phyloP scores from a whole-genome alignment of 1,139 yeast genomes.

The Protomyces pachydermus region DNA sequence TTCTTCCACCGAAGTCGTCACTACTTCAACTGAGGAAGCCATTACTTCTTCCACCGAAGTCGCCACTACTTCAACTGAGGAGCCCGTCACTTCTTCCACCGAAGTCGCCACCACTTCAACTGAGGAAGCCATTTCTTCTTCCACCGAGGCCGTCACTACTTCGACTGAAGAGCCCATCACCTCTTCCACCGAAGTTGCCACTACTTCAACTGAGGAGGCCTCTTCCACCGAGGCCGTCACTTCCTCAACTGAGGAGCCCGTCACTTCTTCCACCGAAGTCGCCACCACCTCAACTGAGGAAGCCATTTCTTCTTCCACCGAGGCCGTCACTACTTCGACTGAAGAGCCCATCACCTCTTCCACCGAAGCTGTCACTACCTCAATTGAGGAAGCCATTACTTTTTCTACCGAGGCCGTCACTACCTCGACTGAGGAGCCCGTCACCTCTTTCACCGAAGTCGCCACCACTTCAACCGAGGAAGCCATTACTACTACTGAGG shows the following conservation, averaged over 20 bases:
- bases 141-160: neutral
- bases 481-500: neutral
- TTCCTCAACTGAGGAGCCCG: neutral
- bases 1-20: neutral
- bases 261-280: neutral
- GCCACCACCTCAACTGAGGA: neutral
- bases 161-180: neutral
- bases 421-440: neutral
- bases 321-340: neutral
- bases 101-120: neutral
- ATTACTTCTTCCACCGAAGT: neutral
- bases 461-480: neutral
- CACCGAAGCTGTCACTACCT: neutral
- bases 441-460: neutral
- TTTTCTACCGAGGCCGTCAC: neutral
- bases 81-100: neutral
- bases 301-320: neutral
- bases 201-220: neutral
- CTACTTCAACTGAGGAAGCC: neutral
- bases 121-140: neutral
- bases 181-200: neutral
- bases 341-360: neutral
- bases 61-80: neutral
- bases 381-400: neutral
- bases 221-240: neutral